A percentile compares a stretch with the other conserved stretches of the same genome.
Conservation (phyloP, 768 basidiomycete genomes). For the Cystofilobasidium macerans region DNA sequence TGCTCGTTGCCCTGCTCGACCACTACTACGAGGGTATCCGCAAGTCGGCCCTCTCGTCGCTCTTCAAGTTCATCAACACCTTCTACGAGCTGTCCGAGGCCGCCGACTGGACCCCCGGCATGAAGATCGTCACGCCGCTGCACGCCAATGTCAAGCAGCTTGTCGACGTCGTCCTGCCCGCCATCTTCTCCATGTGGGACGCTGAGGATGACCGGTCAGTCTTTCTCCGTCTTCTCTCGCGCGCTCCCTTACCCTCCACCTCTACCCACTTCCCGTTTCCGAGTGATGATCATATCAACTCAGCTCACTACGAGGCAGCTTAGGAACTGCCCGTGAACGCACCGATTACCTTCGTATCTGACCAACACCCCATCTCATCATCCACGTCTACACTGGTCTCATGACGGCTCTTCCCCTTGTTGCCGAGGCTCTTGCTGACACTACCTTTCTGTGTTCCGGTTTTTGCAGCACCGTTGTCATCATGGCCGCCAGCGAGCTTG, state of each 20-base stretch:
- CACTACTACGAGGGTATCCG: slow-evolving; percentile 98
- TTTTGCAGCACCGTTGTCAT: slow-evolving; percentile 66
- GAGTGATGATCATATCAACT: slow-evolving; percentile 52
- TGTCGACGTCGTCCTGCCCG: slow-evolving; percentile 58
- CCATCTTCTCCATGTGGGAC: slow-evolving; percentile 77
- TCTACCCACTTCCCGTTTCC: neutral
- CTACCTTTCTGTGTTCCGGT: slow-evolving; percentile 27
- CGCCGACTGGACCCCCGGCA: slow-evolving; percentile 70
- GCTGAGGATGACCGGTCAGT: slow-evolving; percentile 95
- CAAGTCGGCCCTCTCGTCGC: slow-evolving; percentile 77
- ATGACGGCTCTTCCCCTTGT: slow-evolving; percentile 22
- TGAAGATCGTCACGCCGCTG: slow-evolving; percentile 44
- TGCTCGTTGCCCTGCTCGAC: slow-evolving; percentile 59
- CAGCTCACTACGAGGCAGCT: slow-evolving; percentile 66
- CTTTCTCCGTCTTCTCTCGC: slow-evolving; percentile 21
- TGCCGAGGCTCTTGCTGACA: neutral
- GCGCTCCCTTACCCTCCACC: neutral
- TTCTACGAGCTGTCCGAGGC: slow-evolving; percentile 82
- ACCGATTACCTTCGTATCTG: slow-evolving; percentile 37
- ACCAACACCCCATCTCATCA: slow-evolving; percentile 31
- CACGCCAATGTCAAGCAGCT: slow-evolving; percentile 65
- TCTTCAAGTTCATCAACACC: slow-evolving; percentile 76
- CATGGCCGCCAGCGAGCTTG: slow-evolving; percentile 72
- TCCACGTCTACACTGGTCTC: slow-evolving; percentile 15
- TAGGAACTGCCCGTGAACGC: slow-evolving; percentile 51